phyloP scores from a whole-genome alignment of 2,329 filamentous ascomycete genomes.

The Neocucurbitaria cava region DNA sequence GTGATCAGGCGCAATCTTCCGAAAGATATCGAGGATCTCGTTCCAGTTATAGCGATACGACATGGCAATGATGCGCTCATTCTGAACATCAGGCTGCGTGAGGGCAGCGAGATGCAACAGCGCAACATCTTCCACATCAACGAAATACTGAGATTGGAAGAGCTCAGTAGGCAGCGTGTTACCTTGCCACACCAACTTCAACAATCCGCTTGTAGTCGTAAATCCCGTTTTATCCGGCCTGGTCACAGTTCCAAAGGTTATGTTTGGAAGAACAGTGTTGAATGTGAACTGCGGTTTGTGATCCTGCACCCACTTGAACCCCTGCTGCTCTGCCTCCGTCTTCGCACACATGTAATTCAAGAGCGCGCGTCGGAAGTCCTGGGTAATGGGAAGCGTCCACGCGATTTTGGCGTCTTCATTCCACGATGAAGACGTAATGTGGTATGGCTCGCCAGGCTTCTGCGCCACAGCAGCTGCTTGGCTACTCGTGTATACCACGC shows the following conservation, averaged over 20 bases:
- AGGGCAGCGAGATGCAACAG: slow-evolving; percentile 59
- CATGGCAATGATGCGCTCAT: slow-evolving; percentile 61
- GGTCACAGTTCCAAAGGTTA: slow-evolving; percentile 38
- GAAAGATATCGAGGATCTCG: slow-evolving; percentile 46
- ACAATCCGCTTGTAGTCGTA: slow-evolving; percentile 5
- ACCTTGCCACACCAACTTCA: slow-evolving; percentile 19
- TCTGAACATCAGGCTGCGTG: slow-evolving; percentile 53
- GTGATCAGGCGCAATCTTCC: slow-evolving; percentile 47
- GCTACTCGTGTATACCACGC: slow-evolving; percentile 51
- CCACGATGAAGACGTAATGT: slow-evolving; percentile 40
- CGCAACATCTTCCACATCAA: slow-evolving; percentile 61
- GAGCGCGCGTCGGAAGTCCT: slow-evolving; percentile 15
- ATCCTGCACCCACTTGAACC: slow-evolving; percentile 54
- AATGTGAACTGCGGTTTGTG: slow-evolving; percentile 52
- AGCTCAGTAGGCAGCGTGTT: slow-evolving; percentile 1
- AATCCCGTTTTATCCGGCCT: slow-evolving; percentile 26
- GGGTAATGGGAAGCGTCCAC: slow-evolving; percentile 33
- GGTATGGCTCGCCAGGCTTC: slow-evolving; percentile 39
- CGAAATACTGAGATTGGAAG: slow-evolving; percentile 44
- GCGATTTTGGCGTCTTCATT: slow-evolving; percentile 43
- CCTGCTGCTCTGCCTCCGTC: slow-evolving; percentile 50
- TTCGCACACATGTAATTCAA: slow-evolving; percentile 53
- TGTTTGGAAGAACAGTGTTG: slow-evolving; percentile 43
- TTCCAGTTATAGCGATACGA: slow-evolving; percentile 55
- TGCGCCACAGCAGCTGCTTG: slow-evolving; percentile 42